Evolutionary conservation across 148 eudicot genomes (phyloP).

Genomic region (Rhododendron vialii): DNA sequence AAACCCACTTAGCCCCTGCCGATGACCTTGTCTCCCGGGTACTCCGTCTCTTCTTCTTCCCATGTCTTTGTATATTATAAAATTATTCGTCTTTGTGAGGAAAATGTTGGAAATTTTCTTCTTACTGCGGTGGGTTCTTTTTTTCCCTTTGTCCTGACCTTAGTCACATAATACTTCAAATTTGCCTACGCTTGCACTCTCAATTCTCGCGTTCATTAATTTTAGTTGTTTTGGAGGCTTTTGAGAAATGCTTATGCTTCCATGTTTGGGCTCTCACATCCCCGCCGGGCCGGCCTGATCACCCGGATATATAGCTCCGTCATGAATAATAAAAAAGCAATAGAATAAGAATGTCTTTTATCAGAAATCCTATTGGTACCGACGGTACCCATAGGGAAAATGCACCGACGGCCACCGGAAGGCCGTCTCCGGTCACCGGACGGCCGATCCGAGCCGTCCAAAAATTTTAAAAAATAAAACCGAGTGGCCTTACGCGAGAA

Average conservation of each 20-base stretch:
- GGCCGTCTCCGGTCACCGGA: too few species aligned
- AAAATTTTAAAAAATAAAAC: too few species aligned
- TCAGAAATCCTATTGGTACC: too few species aligned
- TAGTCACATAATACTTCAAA: background rate
- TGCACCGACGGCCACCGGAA: too few species aligned
- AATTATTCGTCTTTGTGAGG: background rate
- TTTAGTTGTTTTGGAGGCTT: too few species aligned
- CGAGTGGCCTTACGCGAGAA: too few species aligned
- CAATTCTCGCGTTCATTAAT: too few species aligned
- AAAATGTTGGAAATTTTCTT: background rate
- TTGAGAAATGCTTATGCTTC: too few species aligned
- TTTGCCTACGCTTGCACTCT: background rate
- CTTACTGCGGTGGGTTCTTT: background rate
- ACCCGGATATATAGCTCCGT: background rate
- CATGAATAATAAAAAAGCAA: background rate
- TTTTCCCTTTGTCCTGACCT: background rate
- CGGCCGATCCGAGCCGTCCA: too few species aligned
- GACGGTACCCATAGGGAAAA: too few species aligned
- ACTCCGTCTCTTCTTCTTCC: slow-evolving; percentile 2
- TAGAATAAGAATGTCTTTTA: background rate
- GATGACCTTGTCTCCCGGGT: slow-evolving; percentile 67
- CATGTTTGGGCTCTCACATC: too few species aligned
- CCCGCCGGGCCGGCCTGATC: background rate
- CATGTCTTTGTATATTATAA: background rate
- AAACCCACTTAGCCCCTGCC: slow-evolving; percentile 58